These are phyloP conservation scores for Pseudonitzschia pungens DNA, from an alignment of 108 stramenopile genomes.

Conservation along the genomic window DNA sequence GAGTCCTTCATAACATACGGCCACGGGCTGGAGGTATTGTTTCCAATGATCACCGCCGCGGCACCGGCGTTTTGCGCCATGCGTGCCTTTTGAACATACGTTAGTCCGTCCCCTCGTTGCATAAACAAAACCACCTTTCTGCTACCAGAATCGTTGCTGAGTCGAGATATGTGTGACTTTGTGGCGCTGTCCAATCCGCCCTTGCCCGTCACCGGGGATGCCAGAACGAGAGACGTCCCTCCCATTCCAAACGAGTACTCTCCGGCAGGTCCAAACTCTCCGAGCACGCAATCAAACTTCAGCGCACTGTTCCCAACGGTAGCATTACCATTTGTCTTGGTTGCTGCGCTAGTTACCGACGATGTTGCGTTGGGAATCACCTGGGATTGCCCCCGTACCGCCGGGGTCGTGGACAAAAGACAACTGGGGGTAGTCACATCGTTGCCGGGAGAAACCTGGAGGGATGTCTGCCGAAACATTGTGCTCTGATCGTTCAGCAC, in stretches of 20 bases:
- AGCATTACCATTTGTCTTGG: background rate
- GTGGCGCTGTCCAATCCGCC: constrained; percentile 32
- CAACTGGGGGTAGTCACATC: background rate
- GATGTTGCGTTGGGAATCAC: background rate
- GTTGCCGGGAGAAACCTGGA: constrained; percentile 10
- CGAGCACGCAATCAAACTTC: constrained; percentile 3
- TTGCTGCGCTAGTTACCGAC: background rate
- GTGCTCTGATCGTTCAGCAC: constrained; percentile 29
- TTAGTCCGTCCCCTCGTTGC: constrained; percentile 77
- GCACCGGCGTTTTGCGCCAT: constrained; percentile 78
- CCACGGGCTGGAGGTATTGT: constrained; percentile 55
- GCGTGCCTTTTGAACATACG: constrained; percentile 74
- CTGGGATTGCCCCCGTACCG: background rate
- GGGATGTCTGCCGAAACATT: constrained; percentile 40
- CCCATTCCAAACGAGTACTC: constrained; percentile 4
- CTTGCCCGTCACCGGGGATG: constrained; percentile 41
- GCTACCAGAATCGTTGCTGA: background rate
- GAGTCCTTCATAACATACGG: constrained; percentile 88
- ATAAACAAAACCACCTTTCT: constrained; percentile 45
- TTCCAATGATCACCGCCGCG: constrained; percentile 62
- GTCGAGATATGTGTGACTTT: constrained; percentile 14
- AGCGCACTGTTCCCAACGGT: background rate
- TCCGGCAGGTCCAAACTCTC: constrained; percentile 38
- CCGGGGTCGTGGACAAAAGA: background rate
- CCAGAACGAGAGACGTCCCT: constrained; percentile 24